Evolutionary conservation across 331 rosid genomes (phyloP).

Genomic region (Malus hybrid): DNA sequence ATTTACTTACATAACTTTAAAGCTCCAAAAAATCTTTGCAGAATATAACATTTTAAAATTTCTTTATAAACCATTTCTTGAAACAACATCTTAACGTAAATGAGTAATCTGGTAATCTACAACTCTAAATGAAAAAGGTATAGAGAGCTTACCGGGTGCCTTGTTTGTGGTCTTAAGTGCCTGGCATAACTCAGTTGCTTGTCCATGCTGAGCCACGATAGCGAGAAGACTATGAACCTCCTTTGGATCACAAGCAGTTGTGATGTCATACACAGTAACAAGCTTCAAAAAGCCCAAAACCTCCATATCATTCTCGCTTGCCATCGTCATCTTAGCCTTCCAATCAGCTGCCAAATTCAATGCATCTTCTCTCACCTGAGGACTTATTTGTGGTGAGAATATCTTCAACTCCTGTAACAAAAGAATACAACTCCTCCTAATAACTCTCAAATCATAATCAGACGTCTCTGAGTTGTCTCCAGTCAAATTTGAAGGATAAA

Average conservation of each 20-base stretch:
- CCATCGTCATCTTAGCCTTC: conserved; percentile 19
- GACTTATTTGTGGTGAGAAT: conserved; percentile 10
- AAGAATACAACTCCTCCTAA: conserved; percentile 27
- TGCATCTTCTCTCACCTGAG: conserved; percentile 28
- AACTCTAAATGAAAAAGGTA: not conserved
- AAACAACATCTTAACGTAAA: not conserved
- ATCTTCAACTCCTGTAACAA: conserved; percentile 24
- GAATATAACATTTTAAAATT: not conserved
- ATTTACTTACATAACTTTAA: no score
- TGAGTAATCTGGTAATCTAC: not conserved
- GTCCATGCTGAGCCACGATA: conserved; percentile 27
- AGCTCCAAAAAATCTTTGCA: no score
- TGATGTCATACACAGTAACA: conserved; percentile 15
- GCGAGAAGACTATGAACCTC: conserved; percentile 24
- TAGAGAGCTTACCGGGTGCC: conserved; percentile 20
- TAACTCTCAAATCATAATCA: conserved; percentile 20
- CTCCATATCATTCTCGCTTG: conserved; percentile 13
- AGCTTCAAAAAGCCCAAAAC: conserved; percentile 27
- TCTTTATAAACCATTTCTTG: not conserved
- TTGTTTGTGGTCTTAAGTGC: conserved; percentile 19
- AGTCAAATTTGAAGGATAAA: conserved; percentile 13
- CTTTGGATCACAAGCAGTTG: conserved; percentile 8
- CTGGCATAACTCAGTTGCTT: conserved; percentile 22
- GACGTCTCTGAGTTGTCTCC: not conserved
- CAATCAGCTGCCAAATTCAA: conserved; percentile 26